Base-by-base conservation (phyloP, 2,329 filamentous ascomycete species). In the Penicillium sp. region DNA sequence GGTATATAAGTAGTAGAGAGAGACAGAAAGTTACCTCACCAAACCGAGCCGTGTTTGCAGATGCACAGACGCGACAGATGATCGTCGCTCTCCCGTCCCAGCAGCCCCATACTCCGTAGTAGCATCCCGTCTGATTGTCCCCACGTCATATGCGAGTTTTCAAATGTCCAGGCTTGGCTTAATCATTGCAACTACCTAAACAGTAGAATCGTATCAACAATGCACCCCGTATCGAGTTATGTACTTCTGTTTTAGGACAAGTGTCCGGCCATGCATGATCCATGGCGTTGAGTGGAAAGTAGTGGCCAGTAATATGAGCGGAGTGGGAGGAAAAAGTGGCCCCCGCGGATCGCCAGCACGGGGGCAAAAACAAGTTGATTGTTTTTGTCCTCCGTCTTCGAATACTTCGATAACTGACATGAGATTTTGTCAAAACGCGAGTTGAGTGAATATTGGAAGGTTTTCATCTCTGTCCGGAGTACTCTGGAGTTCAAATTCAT, bases 291-390 rank as follows among this genome's bases (percentile, higher is more conserved):
- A 26, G 47, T 31, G 36, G 19, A 25, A 28, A 22, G 22, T 14
- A 36, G 31, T 42, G 44, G 10, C 37, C 51, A 54, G 37, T 36
- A 17, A 38, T 4, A n/a, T 31, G 31, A 30, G 37, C 6, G 33
- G 50, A 35, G n/a, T 45, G 14, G 33, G 22, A 16, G 12, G 7
- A n/a, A 26, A 26, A 49, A 28, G 45, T 22, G 41, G 53, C 47
- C 40, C 40, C 53, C 53, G 41, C 19, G 25, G 53, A 55, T 55
- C 53, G 47, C 14, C 46, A 54, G 45, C 38, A 54, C 45, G 52
- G 52, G 52, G 26, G 11, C 19, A n/a, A 28, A 12, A 41, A 14
- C 30, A 16, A 30, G 19, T 30, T 17, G 31, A 26, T 19, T 33
- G 25, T 40, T 33, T 37, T 28, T 25, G 5, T n/a, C n/a, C 12